Conservation (phyloP, 345 rosid species). For the Combretum micranthum region DNA sequence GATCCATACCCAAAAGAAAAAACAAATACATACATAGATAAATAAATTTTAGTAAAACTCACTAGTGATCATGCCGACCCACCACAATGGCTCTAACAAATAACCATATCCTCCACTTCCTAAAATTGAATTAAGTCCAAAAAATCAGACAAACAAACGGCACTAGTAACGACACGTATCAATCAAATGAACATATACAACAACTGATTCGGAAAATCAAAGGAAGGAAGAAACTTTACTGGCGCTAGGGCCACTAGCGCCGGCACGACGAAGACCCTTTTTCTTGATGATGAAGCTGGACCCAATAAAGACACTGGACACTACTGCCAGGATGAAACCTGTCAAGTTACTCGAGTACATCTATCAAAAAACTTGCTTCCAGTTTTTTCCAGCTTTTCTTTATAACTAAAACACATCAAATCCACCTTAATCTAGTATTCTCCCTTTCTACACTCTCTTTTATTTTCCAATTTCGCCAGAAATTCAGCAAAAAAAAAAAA, state of each 20-base stretch:
- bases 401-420: not conserved
- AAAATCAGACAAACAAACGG: not conserved
- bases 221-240: not conserved
- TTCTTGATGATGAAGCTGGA: constrained; percentile 25
- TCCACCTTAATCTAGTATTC: no score
- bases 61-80: constrained; percentile 54
- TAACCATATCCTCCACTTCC: constrained; percentile 46
- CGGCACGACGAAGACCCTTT: constrained; percentile 21
- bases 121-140: constrained; percentile 4
- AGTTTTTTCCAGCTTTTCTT: not conserved
- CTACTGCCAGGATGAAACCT: constrained; percentile 18
- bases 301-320: constrained; percentile 21
- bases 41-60: constrained; percentile 6
- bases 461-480: not conserved
- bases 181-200: not conserved
- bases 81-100: constrained; percentile 46
- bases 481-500: not conserved
- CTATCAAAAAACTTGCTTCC: not conserved
- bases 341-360: constrained; percentile 20
- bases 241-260: constrained; percentile 15
- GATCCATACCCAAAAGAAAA: not conserved
- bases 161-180: not conserved
- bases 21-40: not conserved
- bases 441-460: no score
- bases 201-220: not conserved